Conservation (phyloP, 2,329 filamentous ascomycete species). For the Teratosphaeria zuluensis region DNA sequence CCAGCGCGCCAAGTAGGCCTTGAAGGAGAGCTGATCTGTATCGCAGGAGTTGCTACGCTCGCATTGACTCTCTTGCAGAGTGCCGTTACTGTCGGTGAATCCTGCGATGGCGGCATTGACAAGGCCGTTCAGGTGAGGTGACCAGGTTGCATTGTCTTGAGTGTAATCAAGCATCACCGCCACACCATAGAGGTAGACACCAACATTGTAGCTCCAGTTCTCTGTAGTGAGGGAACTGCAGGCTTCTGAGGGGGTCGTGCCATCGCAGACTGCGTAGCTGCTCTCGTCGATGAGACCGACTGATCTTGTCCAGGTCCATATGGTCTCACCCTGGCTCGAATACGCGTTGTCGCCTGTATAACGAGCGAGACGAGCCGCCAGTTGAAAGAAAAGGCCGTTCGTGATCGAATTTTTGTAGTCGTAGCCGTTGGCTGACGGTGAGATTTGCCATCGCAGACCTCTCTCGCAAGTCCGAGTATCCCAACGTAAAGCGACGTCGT, state of each 20-base stretch:
- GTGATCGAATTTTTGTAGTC: conserved; percentile 37
- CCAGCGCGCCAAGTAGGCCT: conserved; percentile 42
- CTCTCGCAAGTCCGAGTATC: conserved; percentile 23
- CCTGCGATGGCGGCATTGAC: conserved; percentile 35
- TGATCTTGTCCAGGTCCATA: conserved; percentile 34
- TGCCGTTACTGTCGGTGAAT: conserved; percentile 25
- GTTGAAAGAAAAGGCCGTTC: conserved; percentile 38
- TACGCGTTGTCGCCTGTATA: conserved; percentile 31
- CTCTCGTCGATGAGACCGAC: conserved; percentile 48
- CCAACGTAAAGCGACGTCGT: conserved; percentile 26
- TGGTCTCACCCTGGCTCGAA: conserved; percentile 41
- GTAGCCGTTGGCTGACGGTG: conserved; percentile 32
- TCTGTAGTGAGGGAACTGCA: conserved; percentile 35
- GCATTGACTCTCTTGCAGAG: conserved; percentile 40
- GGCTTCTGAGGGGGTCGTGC: conserved; percentile 34
- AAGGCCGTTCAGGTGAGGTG: conserved; percentile 18
- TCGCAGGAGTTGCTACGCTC: conserved; percentile 34
- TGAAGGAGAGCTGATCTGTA: conserved; percentile 36
- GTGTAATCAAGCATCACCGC: conserved; percentile 37
- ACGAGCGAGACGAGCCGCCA: conserved; percentile 27
- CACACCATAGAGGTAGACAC: conserved; percentile 36
- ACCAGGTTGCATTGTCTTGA: background rate
- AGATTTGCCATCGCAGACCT: conserved; percentile 27
- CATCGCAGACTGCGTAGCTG: conserved; percentile 42
- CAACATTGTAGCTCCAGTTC: conserved; percentile 40